These are phyloP conservation scores for Spirogloea muscicola DNA, from an alignment of 139 green algal genomes.

Conservation along the genomic window DNA sequence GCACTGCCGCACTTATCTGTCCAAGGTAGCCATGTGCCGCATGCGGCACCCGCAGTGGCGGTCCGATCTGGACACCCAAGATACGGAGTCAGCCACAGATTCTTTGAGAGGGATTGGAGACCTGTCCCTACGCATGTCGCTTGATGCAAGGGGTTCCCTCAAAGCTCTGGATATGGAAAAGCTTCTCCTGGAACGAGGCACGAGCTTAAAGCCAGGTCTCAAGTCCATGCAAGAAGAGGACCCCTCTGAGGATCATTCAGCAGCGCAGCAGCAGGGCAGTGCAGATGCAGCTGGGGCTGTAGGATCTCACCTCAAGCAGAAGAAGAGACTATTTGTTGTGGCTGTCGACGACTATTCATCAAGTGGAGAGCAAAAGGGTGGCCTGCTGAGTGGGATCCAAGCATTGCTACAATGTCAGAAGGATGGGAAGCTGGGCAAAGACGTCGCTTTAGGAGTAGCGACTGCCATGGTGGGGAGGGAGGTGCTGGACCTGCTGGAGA, in stretches of 20 bases:
- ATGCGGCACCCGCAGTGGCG: conserved; percentile 75
- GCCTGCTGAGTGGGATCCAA: conserved; percentile 5
- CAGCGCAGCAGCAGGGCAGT: conserved; percentile 54
- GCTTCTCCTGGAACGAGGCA: neutral
- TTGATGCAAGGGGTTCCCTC: conserved; percentile 19
- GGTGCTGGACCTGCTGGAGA: conserved; percentile 18
- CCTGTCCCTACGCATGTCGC: conserved; percentile 18
- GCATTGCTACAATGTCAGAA: neutral
- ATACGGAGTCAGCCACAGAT: neutral
- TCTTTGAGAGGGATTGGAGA: conserved; percentile 15
- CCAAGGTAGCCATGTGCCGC: conserved; percentile 77
- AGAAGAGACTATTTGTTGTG: conserved; percentile 17
- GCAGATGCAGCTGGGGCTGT: conserved; percentile 47
- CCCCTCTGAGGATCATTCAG: conserved; percentile 6
- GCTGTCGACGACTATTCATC: conserved; percentile 31
- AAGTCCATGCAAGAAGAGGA: conserved; percentile 17
- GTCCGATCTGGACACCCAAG: neutral
- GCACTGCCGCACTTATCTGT: conserved; percentile 71
- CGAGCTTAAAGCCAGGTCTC: neutral
- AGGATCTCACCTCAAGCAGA: conserved; percentile 32
- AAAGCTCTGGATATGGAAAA: conserved; percentile 1
- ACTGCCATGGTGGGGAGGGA: conserved; percentile 22
- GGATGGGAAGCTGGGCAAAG: conserved; percentile 6
- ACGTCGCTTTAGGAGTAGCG: conserved; percentile 11
- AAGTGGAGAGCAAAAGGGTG: conserved; percentile 8